Evolutionary conservation across 2,329 filamentous ascomycete genomes (phyloP).

Genomic region (Xylariaceae sp.): DNA sequence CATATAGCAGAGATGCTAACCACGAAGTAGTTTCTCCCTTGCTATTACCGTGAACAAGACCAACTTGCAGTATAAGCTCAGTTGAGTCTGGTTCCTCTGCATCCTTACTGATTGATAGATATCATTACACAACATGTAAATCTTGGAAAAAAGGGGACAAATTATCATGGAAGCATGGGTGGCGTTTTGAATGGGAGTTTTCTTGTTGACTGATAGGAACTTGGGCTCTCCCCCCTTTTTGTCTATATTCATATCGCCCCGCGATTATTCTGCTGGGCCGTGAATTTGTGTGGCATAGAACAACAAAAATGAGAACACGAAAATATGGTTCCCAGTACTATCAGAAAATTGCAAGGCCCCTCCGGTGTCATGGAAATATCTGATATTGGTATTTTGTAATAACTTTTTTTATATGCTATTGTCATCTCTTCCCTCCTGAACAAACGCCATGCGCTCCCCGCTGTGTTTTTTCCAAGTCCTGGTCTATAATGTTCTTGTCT

Average conservation of each 20-base stretch:
- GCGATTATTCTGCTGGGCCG: not conserved
- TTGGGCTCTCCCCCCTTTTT: conserved; percentile 29
- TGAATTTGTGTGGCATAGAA: conserved; percentile 25
- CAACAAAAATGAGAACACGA: conserved; percentile 17
- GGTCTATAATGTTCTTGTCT: conserved; percentile 12
- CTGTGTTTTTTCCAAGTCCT: not conserved
- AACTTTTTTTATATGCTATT: conserved; percentile 13
- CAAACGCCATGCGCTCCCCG: conserved; percentile 16
- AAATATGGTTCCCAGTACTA: conserved; percentile 10
- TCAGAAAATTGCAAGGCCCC: conserved; percentile 2
- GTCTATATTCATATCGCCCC: conserved; percentile 14
- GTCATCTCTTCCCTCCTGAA: conserved; percentile 7
- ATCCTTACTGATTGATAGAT: conserved; percentile 15
- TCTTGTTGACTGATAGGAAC: conserved; percentile 26
- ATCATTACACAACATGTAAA: conserved; percentile 15
- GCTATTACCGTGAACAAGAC: conserved; percentile 55
- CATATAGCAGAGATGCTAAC: conserved; percentile 15
- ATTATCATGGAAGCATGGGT: conserved; percentile 28
- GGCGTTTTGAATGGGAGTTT: conserved; percentile 32
- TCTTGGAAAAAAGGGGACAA: conserved; percentile 8
- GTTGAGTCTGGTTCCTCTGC: conserved; percentile 1
- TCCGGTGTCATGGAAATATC: not conserved
- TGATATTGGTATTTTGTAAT: conserved; percentile 2
- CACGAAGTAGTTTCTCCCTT: conserved; percentile 48
- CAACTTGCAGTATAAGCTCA: conserved; percentile 47